Evolutionary conservation across 164 flowering plant species (phyloP), one percentile per base, ranked within the genome.

Genomic region (Vitis rupestris): DNA sequence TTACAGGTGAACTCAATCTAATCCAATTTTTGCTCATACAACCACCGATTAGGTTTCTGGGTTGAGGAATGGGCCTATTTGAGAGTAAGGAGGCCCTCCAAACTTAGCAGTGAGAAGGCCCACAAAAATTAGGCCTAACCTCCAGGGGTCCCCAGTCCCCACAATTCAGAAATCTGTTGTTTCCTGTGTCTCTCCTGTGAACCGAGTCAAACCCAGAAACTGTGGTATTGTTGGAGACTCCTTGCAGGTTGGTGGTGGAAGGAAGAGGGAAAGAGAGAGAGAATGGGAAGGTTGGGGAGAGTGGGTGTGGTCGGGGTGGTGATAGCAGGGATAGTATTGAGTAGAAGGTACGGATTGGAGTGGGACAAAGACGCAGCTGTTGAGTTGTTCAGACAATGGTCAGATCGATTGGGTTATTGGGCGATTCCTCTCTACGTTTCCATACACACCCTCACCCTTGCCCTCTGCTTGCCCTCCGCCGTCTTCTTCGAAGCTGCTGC

Each of bases 401-500:
- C 90, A 2, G 87, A 82, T 72, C 79, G 80, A 9, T 65, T 94
- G 62, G 99, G 98, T 23, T 30, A 76, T 49, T 94, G 98, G 98
- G 97, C 93, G n/a, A 87, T 94, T 23, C 99, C 99, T 5, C 76
- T 79, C 1, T 94, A 91, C 70, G 90, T 91, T 1, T 79, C 59
- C 6, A 31, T 84, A 14, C 99, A 94, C 83, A 91, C 99, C 50
- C 50, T 91, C 2, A 87, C 90, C 0, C 81, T 94, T 4, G 84
- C 94, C 3, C 82, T 94, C 30, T 94, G 99, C 72, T 75, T 94
- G 64, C 99, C 99, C 8, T 89, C 81, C 64, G 99, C 99, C 29
- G 82, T 94, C 61, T 89, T 92, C 85, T 86, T 94, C 66, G 99
- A 94, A 73, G 97, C 98, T 29, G 98, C 83, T 0, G 97, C 99